Evolutionary conservation across 768 basidiomycete genomes (phyloP), one percentile per base, ranked within the genome.

Genomic region (Serendipita sp.): DNA sequence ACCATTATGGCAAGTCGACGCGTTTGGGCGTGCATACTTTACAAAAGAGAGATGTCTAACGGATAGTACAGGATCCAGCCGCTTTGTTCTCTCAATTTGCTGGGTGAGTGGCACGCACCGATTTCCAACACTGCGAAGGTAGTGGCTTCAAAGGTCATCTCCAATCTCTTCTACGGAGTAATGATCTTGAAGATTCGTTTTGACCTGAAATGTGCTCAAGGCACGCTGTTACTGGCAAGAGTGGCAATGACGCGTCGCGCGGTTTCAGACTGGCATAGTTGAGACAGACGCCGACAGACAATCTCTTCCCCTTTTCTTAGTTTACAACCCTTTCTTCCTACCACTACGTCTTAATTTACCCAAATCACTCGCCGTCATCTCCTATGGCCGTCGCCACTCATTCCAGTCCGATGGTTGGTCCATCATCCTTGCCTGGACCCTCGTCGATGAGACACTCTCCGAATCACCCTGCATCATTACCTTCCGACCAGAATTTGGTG

Each of bases 221-320:
- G 18, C 48, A 51, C 18, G 18, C 48, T n/a, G 48, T n/a, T 32
- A 8, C 48, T 51, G 48, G 48, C 48, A 51, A 32, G n/a, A 51
- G 48, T 51, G 48, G 48, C 48, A 51, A 51, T 51, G 48, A 51
- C 48, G 48, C 48, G 48, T 51, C 48, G 48, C n/a, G 48, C 30
- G 41, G 41, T 51, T 51, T 18, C n/a, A 51, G 30, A 18, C 48
- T 18, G 48, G 30, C 18, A 18, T 5, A 51, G 48, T 5, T 5
- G n/a, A 18, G n/a, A 51, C n/a, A 51, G 48, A 51, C 48, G 48
- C 48, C n/a, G 48, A 51, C 48, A 18, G n/a, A 18, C n/a, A n/a
- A 18, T 51, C 48, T 51, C 48, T 18, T n/a, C 2, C n/a, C 48
- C 8, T 8, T n/a, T 32, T n/a, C 48, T 18, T n/a, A 8, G 5